phyloP scores from a whole-genome alignment of 2,329 filamentous ascomycete genomes.

The Biscogniauxia mediterranea region DNA sequence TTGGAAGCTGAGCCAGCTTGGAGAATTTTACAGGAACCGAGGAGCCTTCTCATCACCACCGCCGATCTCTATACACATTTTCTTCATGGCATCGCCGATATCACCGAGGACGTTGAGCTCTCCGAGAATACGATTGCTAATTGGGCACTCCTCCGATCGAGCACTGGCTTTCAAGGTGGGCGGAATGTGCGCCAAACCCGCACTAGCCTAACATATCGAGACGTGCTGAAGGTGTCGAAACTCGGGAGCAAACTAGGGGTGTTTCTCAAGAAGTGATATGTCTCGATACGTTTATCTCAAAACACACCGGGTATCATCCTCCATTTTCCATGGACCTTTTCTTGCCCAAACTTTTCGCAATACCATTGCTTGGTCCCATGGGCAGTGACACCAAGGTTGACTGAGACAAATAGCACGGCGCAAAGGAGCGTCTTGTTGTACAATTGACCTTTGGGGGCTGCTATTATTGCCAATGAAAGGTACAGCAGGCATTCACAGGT shows the following conservation, averaged over 20 bases:
- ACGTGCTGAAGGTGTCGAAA: conserved; percentile 80
- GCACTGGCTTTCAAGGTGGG: conserved; percentile 47
- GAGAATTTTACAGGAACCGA: conserved; percentile 76
- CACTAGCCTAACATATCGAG: conserved; percentile 76
- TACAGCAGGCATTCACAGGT: conserved; percentile 86
- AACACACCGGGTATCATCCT: conserved; percentile 74
- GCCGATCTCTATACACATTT: conserved; percentile 66
- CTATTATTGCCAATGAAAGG: conserved; percentile 68
- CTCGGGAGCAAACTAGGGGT: conserved; percentile 65
- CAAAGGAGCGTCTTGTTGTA: conserved; percentile 73
- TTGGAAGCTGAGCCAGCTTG: conserved; percentile 49
- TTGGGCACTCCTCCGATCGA: conserved; percentile 63
- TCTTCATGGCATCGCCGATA: conserved; percentile 71
- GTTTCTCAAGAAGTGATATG: conserved; percentile 39
- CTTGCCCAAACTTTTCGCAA: conserved; percentile 66
- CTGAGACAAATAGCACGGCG: conserved; percentile 68
- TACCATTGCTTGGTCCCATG: conserved; percentile 79
- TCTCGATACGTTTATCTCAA: conserved; percentile 32
- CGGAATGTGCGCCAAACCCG: conserved; percentile 58
- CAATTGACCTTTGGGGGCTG: conserved; percentile 63
- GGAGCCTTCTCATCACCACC: conserved; percentile 75
- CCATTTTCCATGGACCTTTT: conserved; percentile 63
- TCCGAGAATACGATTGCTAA: conserved; percentile 63
- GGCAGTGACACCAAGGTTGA: conserved; percentile 82
- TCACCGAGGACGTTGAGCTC: conserved; percentile 65